Evolutionary conservation across 176 grass and related monocot species (phyloP), one percentile per base, ranked within the genome.

Genomic region (Aegilops sharonensis): DNA sequence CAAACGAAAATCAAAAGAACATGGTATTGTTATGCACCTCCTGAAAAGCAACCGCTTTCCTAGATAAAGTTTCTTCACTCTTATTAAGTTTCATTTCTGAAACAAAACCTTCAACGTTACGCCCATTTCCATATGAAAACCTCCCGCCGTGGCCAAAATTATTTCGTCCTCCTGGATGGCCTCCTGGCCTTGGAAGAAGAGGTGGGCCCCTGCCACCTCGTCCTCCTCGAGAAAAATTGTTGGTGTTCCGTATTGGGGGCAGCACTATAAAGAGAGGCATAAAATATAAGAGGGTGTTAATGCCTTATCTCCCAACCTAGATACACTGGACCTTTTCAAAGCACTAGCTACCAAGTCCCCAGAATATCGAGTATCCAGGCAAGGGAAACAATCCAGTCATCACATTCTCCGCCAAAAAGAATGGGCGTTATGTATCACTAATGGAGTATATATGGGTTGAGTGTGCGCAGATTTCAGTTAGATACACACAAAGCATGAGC

Each of bases 21-120:
- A 68, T 59, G 27, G 11, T 68, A 87, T 27, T 68, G 81, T 30
- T 78, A 83, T 60, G 62, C 67, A 99, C 94, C 97, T 96, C 94
- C 43, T 99, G 97, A 84, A 99, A 89, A 87, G 89, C 83, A 88
- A 99, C 93, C 74, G 85, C 57, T 79, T 99, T 99, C 79, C 97
- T 96, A 78, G 94, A 92, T 81, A 99, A 86, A 83, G 97, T 99
- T 86, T 99, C 97, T 88, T 93, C 97, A 63, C 97, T 99, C 85
- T 99, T 99, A 84, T 95, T 99, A 78, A 99, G 94, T 80, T 91
- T 99, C 80, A 99, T 92, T 40, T 99, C 97, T 88, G 97, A 96
- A 89, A 99, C 92, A 85, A 99, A 96, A 35, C 92, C 84, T 91
- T 96, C 97, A 68, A 87, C 89, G 15, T 95, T 94, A 64, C 90